Base-by-base conservation (phyloP, 2,329 filamentous ascomycete species). In the Calonectria pteridis region DNA sequence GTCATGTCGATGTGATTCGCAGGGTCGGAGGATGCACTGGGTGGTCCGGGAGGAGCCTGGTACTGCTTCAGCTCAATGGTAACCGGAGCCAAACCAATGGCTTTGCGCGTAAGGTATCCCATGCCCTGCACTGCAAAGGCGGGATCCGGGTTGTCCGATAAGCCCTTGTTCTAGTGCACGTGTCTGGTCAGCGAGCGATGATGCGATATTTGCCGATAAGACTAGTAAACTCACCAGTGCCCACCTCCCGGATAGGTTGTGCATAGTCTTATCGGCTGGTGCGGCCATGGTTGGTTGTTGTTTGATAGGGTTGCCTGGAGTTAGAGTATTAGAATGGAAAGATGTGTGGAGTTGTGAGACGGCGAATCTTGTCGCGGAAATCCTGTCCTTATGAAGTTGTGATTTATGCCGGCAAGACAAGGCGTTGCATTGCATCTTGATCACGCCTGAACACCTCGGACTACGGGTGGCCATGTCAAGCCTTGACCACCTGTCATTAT, bases 61-160 rank as follows among this genome's bases (percentile, higher is more conserved):
- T 88, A 91, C 82, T 93, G 86, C 78, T 88, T 91, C 67, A 94
- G 83, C 75, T 89, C 83, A 75, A 96, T 89, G 43, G 91, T 93
- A 64, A 98, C 86, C 51, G 91, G 93, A 31, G 94, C 94, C 37
- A 92, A 83, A 77, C 88, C 85, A 82, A 97, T 91, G 73, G 90
- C 91, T 86, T 93, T 95, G 85, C 95, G 94, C 63, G 89, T 89
- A 65, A 96, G 79, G 90, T 91, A 96, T 83, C 91, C 87, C 74
- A 95, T 87, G 81, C 92, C 92, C 88, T 95, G 94, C 79, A 96
- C 88, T 59, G 89, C 82, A 72, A 98, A 92, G 73, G 93, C 90
- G 1, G 91, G 87, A 73, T 95, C 94, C 59, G 92, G 86, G 77
- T 89, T 86, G 84, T 94, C 92, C 72, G 94, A 95, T 78, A 95